Evolutionary conservation across 257 asterid genomes (phyloP).

Genomic region (Solanum acaule): DNA sequence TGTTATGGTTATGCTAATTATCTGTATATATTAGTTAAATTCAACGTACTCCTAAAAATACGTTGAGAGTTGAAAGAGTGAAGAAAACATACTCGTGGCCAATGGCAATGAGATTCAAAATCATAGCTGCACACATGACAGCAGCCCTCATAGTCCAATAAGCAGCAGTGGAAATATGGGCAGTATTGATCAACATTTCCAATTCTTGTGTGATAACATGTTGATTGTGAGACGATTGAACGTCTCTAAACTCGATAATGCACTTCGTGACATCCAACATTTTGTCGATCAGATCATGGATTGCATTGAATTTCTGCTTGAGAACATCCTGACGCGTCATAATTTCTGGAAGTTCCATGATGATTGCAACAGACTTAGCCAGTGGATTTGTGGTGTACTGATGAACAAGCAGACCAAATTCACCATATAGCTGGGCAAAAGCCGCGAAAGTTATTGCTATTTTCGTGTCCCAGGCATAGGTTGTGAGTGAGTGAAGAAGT

Average conservation of each 20-base stretch:
- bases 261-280: constrained; percentile 25
- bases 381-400: constrained; percentile 20
- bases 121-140: constrained; percentile 45
- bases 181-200: constrained; percentile 9
- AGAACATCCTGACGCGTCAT: constrained; percentile 18
- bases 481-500: constrained; percentile 17
- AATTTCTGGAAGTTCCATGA: constrained; percentile 30
- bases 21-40: no score
- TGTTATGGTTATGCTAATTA: no score
- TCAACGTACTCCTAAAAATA: no score
- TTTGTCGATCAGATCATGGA: constrained; percentile 15
- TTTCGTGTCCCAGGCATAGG: constrained; percentile 37
- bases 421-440: constrained; percentile 27
- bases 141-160: constrained; percentile 67
- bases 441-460: constrained; percentile 27
- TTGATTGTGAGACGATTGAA: constrained; percentile 1
- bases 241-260: constrained; percentile 24
- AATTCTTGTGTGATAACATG: constrained; percentile 11
- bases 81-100: constrained; percentile 60
- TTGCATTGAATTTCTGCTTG: constrained; percentile 12
- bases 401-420: constrained; percentile 28
- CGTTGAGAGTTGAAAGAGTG: background rate
- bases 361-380: constrained; percentile 25
- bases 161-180: constrained; percentile 45
- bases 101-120: constrained; percentile 55